A percentile compares a stretch with the other conserved stretches of the same genome.
These are phyloP conservation scores for Mucuna pruriens DNA, from an alignment of 306 rosid genomes.

Conservation along the genomic window DNA sequence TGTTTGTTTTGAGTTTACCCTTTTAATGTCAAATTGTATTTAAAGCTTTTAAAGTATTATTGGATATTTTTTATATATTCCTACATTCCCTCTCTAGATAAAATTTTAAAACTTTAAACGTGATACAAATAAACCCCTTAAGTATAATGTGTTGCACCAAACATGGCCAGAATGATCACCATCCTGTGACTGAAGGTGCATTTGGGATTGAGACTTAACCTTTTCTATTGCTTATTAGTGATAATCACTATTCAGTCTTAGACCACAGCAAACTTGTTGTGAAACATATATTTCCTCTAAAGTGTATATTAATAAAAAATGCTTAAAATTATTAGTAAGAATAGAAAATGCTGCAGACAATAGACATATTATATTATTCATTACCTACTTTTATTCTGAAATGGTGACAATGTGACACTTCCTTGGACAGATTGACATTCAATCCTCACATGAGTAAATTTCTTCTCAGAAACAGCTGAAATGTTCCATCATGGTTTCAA, in stretches of 20 bases:
- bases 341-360: neutral
- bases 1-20: neutral
- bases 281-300: neutral
- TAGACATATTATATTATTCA: too few species aligned
- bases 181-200: too few species aligned
- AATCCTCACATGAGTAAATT: conserved; percentile 25
- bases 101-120: too few species aligned
- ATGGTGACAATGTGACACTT: conserved; percentile 32
- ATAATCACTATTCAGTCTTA: neutral
- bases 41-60: neutral
- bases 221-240: neutral
- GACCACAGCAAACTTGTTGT: neutral
- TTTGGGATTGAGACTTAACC: too few species aligned
- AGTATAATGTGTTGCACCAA: too few species aligned
- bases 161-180: too few species aligned
- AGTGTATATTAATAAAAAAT: neutral
- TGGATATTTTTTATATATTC: too few species aligned
- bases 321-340: neutral
- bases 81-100: too few species aligned
- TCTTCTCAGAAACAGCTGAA: conserved; percentile 42
- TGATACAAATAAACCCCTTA: too few species aligned
- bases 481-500: conserved; percentile 26
- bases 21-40: neutral
- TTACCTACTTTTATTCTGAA: neutral
- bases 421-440: conserved; percentile 27